Conservation (phyloP, 2,329 filamentous ascomycete species). For the Neofusicoccum parvum region DNA sequence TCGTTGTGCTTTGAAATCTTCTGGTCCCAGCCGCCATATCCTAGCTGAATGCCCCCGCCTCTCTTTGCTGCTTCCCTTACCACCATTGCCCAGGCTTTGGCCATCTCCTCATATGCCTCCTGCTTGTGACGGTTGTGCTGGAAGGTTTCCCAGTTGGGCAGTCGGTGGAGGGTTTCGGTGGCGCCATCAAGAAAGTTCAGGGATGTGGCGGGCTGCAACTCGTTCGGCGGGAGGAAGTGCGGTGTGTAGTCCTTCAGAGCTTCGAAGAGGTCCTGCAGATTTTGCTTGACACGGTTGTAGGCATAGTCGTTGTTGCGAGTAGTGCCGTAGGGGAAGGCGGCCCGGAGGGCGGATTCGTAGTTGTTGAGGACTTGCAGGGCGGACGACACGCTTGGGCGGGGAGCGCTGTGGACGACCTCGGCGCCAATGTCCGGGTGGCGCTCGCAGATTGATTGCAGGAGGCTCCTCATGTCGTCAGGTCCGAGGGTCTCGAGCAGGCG, state of each 20-base stretch:
- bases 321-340: constrained; percentile 78
- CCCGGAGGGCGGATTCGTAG: constrained; percentile 77
- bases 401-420: constrained; percentile 81
- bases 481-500: constrained; percentile 94
- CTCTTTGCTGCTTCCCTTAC: constrained; percentile 89
- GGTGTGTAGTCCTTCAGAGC: constrained; percentile 92
- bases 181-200: constrained; percentile 86
- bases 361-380: constrained; percentile 78
- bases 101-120: constrained; percentile 93
- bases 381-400: constrained; percentile 80
- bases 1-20: constrained; percentile 85
- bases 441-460: constrained; percentile 90
- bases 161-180: constrained; percentile 83
- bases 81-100: constrained; percentile 88
- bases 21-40: constrained; percentile 91
- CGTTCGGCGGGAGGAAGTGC: constrained; percentile 90
- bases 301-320: constrained; percentile 85
- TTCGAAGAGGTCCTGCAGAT: constrained; percentile 78
- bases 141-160: constrained; percentile 89
- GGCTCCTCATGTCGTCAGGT: constrained; percentile 76
- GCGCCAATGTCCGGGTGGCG: constrained; percentile 82
- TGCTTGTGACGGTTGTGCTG: constrained; percentile 92
- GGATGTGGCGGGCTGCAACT: constrained; percentile 79
- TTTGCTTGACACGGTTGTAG: constrained; percentile 87
- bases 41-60: constrained; percentile 84